Evolutionary conservation across 2,329 filamentous ascomycete species (phyloP).

Genomic region (Microdochium bolleyi): DNA sequence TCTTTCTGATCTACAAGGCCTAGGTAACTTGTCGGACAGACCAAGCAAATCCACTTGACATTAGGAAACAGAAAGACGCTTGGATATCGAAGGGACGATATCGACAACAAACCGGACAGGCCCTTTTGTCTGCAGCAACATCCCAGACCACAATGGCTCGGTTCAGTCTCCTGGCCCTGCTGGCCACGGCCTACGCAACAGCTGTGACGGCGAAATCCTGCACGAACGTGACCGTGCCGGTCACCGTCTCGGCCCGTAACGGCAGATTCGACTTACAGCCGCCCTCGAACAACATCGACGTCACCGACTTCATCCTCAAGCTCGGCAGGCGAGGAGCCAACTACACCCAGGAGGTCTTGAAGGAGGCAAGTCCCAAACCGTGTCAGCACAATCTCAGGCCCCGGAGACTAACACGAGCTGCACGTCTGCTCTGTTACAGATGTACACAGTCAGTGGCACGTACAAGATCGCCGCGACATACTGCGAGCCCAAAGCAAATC

Average conservation of each 20-base stretch:
- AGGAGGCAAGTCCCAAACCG: slow-evolving; percentile 37
- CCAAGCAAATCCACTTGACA: too few relatives aligned
- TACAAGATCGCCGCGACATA: slow-evolving; percentile 54
- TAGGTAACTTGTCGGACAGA: too few relatives aligned
- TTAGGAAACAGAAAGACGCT: too few relatives aligned
- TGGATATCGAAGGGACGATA: too few relatives aligned
- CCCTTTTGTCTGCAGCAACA: too few relatives aligned
- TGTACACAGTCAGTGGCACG: slow-evolving; percentile 38
- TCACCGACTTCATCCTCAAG: slow-evolving; percentile 45
- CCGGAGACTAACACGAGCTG: too few relatives aligned
- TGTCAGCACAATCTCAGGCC: too few relatives aligned
- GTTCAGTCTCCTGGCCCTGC: background rate
- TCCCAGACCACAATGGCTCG: background rate
- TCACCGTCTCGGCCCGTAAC: slow-evolving; percentile 46
- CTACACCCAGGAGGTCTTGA: slow-evolving; percentile 32
- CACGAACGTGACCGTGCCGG: slow-evolving; percentile 44
- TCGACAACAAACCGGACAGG: too few relatives aligned
- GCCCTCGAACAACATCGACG: slow-evolving; percentile 45
- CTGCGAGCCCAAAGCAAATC: slow-evolving; percentile 44
- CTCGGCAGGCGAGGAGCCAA: slow-evolving; percentile 41
- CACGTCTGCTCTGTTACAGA: slow-evolving; percentile 18
- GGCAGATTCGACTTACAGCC: slow-evolving; percentile 41
- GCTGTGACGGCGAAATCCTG: slow-evolving; percentile 13
- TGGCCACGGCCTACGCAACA: background rate
- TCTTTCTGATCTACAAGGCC: too few relatives aligned